Evolutionary conservation across 805 yeast genomes (phyloP).

Genomic region (Tanozyma kutaoensis): DNA sequence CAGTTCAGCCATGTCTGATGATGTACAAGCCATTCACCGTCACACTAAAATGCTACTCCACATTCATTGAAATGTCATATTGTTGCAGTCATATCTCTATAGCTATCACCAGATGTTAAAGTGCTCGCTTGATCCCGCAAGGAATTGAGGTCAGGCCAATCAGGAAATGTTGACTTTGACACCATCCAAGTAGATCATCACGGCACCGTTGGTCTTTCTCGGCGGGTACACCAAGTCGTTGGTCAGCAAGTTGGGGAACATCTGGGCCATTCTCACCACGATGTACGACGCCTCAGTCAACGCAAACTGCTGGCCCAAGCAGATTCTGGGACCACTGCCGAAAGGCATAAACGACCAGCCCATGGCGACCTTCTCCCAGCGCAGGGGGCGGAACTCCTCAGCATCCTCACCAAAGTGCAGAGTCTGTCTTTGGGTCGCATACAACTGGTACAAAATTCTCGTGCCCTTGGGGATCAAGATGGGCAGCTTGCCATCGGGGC

Average conservation of each 20-base stretch:
- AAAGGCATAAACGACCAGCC: slow-evolving; percentile 5
- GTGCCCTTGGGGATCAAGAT: too few species aligned
- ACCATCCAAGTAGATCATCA: slow-evolving; percentile 3
- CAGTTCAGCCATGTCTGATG: neutral
- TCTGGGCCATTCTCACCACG: slow-evolving; percentile 3
- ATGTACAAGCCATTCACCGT: neutral
- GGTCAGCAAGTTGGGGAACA: slow-evolving; percentile 1
- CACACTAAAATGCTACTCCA: neutral
- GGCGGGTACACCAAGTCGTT: slow-evolving; percentile 2
- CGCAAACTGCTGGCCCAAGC: slow-evolving; percentile 7
- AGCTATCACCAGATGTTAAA: neutral
- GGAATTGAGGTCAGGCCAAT: neutral
- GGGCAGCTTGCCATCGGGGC: neutral
- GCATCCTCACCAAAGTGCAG: slow-evolving; percentile 5
- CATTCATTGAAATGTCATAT: neutral
- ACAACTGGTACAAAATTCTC: slow-evolving; percentile 3
- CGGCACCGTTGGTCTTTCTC: slow-evolving; percentile 1
- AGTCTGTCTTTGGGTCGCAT: slow-evolving; percentile 4
- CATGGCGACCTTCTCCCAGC: slow-evolving; percentile 4
- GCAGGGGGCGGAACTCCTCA: slow-evolving; percentile 4
- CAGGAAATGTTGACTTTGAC: slow-evolving; percentile 1
- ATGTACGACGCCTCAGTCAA: slow-evolving; percentile 5
- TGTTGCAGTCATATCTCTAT: neutral
- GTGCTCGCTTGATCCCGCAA: slow-evolving; percentile 1
- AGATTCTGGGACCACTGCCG: slow-evolving; percentile 5